Conservation (phyloP, 2,329 filamentous ascomycete genomes). For the Aphanoascus verrucosus region DNA sequence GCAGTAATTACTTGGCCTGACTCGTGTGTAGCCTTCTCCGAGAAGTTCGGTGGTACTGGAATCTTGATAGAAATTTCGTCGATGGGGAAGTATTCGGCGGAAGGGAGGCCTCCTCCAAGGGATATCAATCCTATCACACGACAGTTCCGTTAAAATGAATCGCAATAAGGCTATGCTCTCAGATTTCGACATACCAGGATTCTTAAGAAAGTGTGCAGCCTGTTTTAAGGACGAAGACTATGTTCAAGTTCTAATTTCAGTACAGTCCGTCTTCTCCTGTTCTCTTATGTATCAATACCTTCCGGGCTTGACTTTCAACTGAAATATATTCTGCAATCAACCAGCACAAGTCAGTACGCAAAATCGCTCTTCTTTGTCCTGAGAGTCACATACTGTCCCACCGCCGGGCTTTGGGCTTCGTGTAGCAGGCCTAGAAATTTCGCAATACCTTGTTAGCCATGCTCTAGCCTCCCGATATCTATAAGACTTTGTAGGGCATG, state of each 20-base stretch:
- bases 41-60: constrained; percentile 58
- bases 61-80: constrained; percentile 65
- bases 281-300: constrained; percentile 20
- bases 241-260: neutral
- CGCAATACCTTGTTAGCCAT: neutral
- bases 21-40: constrained; percentile 53
- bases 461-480: neutral
- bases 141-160: constrained; percentile 7
- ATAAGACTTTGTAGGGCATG: neutral
- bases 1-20: constrained; percentile 53
- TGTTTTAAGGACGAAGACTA: constrained; percentile 66
- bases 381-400: constrained; percentile 58
- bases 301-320: constrained; percentile 47
- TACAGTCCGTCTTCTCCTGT: neutral
- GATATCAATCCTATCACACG: constrained; percentile 59
- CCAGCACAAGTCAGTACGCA: neutral
- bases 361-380: neutral
- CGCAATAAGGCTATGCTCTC: neutral
- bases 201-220: constrained; percentile 68
- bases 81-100: constrained; percentile 85
- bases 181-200: constrained; percentile 43
- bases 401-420: constrained; percentile 65
- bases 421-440: constrained; percentile 29
- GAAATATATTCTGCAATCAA: constrained; percentile 44
- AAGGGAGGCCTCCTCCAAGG: constrained; percentile 82